A percentile compares a stretch with the other conserved stretches of the same genome.
These are phyloP conservation scores for Rhynchosporium secalis DNA, from an alignment of 2,329 filamentous ascomycete genomes.

Conservation along the genomic window DNA sequence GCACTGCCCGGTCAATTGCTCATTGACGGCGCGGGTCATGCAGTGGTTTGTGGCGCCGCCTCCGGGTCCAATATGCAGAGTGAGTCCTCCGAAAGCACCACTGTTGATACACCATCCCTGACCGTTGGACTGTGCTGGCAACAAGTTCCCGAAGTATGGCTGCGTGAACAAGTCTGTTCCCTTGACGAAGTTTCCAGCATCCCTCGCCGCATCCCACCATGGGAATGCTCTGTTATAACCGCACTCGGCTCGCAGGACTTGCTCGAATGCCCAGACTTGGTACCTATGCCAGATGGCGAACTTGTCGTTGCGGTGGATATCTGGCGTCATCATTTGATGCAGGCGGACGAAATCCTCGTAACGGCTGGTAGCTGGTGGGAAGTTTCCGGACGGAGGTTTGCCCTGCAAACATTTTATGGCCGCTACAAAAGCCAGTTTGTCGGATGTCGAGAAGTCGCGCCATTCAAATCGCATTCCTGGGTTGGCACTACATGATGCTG, in stretches of 20 bases:
- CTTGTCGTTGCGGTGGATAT: conserved; percentile 23
- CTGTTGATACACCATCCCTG: conserved; percentile 18
- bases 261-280: conserved; percentile 23
- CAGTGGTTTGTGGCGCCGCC: conserved; percentile 18
- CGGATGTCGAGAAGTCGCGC: conserved; percentile 18
- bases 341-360: conserved; percentile 24
- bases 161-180: conserved; percentile 18
- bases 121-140: conserved; percentile 17
- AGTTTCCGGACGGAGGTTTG: conserved; percentile 19
- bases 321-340: conserved; percentile 21
- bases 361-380: conserved; percentile 18
- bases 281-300: conserved; percentile 25
- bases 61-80: conserved; percentile 22
- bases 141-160: conserved; percentile 14
- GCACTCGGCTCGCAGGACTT: conserved; percentile 19
- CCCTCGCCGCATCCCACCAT: conserved; percentile 24
- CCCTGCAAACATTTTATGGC: conserved; percentile 21
- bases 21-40: conserved; percentile 15
- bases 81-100: conserved; percentile 23
- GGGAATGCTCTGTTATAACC: conserved; percentile 20
- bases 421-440: conserved; percentile 15
- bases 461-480: conserved; percentile 23
- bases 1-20: conserved; percentile 19
- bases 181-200: conserved; percentile 20
- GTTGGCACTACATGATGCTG: conserved; percentile 17